Conservation (phyloP, 345 rosid species). For the Lagerstroemia speciosa region DNA sequence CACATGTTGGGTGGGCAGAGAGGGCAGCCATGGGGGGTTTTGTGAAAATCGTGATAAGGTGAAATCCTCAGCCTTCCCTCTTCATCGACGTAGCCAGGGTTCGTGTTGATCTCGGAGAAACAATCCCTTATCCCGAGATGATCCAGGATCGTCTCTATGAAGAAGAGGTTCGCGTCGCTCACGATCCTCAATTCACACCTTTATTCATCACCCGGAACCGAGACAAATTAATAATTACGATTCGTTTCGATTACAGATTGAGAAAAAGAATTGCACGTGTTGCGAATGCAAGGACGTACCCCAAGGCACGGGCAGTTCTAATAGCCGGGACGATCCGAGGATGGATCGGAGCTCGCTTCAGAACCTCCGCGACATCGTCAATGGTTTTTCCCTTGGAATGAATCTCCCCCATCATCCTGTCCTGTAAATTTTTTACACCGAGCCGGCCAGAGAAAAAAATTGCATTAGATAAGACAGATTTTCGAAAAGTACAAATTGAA, state of each 20-base stretch:
- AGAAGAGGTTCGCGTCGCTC: constrained; percentile 73
- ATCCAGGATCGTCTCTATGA: constrained; percentile 59
- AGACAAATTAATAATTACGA: not conserved
- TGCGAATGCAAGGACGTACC: constrained; percentile 26
- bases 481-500: not conserved
- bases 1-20: constrained; percentile 93
- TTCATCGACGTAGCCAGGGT: constrained; percentile 54
- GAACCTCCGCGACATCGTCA: constrained; percentile 47
- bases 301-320: constrained; percentile 66
- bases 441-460: not conserved
- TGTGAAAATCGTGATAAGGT: constrained; percentile 55
- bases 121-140: constrained; percentile 54
- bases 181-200: constrained; percentile 82
- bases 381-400: constrained; percentile 55
- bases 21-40: constrained; percentile 53
- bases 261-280: too few species aligned
- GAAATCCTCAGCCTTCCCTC: constrained; percentile 47
- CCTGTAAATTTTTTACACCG: constrained; percentile 25
- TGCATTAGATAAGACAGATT: not conserved
- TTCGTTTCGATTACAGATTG: too few species aligned
- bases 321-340: constrained; percentile 60
- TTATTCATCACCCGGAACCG: constrained; percentile 3
- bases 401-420: constrained; percentile 68
- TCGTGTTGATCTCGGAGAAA: constrained; percentile 74
- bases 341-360: constrained; percentile 50